A percentile compares a stretch with the other conserved stretches of the same genome.
phyloP scores from a whole-genome alignment of 192 early-diverging fungal species.

The Gorgonomyces haynaldii region DNA sequence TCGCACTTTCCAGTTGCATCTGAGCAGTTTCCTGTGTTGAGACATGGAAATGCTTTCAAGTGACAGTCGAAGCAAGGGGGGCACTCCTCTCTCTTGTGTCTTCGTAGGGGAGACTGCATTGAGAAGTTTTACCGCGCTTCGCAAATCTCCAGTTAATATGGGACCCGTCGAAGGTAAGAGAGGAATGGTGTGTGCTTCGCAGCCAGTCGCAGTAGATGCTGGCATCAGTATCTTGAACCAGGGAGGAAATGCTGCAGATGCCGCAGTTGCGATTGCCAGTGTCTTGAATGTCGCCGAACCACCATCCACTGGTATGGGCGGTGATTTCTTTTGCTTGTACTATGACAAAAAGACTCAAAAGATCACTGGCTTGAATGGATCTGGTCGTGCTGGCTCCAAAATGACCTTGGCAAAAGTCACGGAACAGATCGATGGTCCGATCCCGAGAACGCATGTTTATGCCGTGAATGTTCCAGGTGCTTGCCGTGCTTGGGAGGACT shows the following conservation, averaged over 20 bases:
- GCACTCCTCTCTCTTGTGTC: too few relatives aligned
- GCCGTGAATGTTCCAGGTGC: constrained; percentile 59
- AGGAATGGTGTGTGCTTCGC: constrained; percentile 55
- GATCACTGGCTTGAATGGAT: constrained; percentile 40
- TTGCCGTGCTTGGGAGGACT: constrained; percentile 62
- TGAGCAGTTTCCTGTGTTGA: constrained; percentile 64
- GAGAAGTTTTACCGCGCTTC: too few relatives aligned
- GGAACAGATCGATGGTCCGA: constrained; percentile 25
- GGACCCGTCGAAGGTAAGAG: constrained; percentile 41
- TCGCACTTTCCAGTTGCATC: constrained; percentile 60
- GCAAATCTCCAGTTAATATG: constrained; percentile 36
- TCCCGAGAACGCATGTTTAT: constrained; percentile 20
- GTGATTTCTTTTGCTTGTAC: constrained; percentile 69
- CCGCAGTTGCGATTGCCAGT: constrained; percentile 47
- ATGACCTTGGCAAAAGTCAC: constrained; percentile 40
- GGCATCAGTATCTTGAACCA: constrained; percentile 48
- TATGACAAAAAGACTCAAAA: constrained; percentile 48
- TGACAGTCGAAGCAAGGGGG: constrained; percentile 89
- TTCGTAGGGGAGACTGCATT: too few relatives aligned
- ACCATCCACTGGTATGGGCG: constrained; percentile 62
- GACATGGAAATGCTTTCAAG: constrained; percentile 58
- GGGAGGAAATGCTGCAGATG: constrained; percentile 69
- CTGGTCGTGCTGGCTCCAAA: constrained; percentile 33
- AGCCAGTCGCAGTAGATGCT: constrained; percentile 59
- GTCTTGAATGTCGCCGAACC: constrained; percentile 63